Conservation (phyloP, 371 early-diverging fungal species). For the Mucor velutinosus region DNA sequence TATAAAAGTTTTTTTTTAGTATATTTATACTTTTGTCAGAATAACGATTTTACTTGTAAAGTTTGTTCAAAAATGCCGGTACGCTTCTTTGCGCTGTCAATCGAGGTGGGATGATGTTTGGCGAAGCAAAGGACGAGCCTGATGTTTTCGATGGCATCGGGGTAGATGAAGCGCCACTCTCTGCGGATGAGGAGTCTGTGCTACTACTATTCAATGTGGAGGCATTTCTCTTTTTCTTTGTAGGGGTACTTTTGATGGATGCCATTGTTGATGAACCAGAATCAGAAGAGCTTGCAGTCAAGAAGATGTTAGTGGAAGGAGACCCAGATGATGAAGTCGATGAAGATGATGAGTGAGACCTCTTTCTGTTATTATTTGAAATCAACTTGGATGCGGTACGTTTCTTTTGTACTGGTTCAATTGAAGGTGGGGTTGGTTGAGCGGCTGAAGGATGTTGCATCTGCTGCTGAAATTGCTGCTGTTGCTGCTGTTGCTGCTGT, state of each 20-base stretch:
- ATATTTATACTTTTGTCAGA: neutral
- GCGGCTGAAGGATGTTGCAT: neutral
- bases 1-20: conserved; percentile 4
- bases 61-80: conserved; percentile 87
- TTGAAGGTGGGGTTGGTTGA: neutral
- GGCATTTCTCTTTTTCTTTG: conserved; percentile 10
- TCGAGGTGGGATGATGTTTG: conserved; percentile 14
- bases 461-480: neutral
- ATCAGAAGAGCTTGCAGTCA: conserved; percentile 23
- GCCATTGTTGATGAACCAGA: conserved; percentile 26
- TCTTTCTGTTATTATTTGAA: conserved; percentile 14
- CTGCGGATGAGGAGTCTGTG: conserved; percentile 8
- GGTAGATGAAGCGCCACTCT: conserved; percentile 7
- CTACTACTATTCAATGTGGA: neutral
- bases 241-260: neutral
- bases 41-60: conserved; percentile 64
- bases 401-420: neutral
- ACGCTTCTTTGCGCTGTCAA: conserved; percentile 56
- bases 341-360: conserved; percentile 25
- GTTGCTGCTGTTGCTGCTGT: neutral
- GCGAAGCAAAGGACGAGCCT: conserved; percentile 14
- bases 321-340: conserved; percentile 15
- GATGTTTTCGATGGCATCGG: neutral
- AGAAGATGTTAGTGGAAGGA: conserved; percentile 12
- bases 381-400: neutral